Conservation (phyloP, 345 rosid species). For the Euphorbia tirucalli region DNA sequence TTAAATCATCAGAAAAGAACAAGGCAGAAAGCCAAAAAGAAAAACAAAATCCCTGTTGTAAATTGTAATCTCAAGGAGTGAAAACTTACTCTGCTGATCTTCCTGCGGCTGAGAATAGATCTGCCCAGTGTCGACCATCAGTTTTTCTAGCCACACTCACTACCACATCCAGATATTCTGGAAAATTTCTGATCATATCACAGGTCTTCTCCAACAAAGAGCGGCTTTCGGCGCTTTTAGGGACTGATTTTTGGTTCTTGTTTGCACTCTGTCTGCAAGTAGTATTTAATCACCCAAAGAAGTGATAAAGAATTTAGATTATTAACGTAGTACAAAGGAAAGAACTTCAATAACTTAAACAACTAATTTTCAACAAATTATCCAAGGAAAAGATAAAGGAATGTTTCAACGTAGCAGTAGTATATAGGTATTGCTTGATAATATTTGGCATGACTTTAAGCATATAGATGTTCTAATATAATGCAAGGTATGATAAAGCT, state of each 20-base stretch:
- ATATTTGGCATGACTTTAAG: neutral
- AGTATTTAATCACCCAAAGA: neutral
- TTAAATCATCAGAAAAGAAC: neutral
- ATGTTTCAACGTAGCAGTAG: neutral
- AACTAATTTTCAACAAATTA: neutral
- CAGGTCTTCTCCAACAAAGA: constrained; percentile 91
- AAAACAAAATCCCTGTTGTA: too few species aligned
- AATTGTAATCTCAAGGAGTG: neutral
- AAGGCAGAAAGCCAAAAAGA: constrained; percentile 9
- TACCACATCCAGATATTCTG: constrained; percentile 89
- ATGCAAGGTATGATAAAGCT: neutral
- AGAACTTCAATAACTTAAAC: neutral
- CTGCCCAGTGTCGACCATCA: constrained; percentile 99
- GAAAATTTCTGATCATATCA: constrained; percentile 77
- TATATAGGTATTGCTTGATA: neutral
- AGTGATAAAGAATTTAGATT: neutral
- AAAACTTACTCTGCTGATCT: constrained; percentile 86
- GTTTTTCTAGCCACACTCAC: constrained; percentile 99
- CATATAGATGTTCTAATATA: neutral
- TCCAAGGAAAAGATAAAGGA: neutral
- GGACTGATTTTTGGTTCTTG: constrained; percentile 56
- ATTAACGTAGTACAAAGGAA: neutral
- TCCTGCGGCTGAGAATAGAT: constrained; percentile 92
- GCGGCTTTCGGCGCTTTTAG: constrained; percentile 33
- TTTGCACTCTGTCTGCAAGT: constrained; percentile 58